Conservation (phyloP, 208 protist species). For the Crithidia brevicula region DNA sequence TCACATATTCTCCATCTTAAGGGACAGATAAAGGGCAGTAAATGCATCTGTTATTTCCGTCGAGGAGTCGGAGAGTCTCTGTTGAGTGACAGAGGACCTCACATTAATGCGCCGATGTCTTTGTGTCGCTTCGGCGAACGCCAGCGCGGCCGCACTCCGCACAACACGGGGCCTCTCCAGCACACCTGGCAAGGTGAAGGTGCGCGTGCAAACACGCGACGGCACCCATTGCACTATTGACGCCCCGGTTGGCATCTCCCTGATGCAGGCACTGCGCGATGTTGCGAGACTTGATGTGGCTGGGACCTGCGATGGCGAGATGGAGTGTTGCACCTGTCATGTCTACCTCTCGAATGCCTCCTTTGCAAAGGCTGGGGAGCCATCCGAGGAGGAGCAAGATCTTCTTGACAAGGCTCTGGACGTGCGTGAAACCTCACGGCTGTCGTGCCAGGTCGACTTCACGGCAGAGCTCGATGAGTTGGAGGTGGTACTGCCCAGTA, state of each 20-base stretch:
- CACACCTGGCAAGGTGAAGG: conserved; percentile 46
- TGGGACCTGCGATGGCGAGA: conserved; percentile 90
- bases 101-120: neutral
- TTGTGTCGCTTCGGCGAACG: neutral
- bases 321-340: conserved; percentile 95
- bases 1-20: no score
- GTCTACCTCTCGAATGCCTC: conserved; percentile 81
- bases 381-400: conserved; percentile 74
- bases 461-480: conserved; percentile 41
- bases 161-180: neutral
- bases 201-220: conserved; percentile 37
- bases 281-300: conserved; percentile 61
- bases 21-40: no score
- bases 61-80: no score
- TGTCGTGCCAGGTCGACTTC: conserved; percentile 55
- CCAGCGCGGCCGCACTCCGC: neutral
- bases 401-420: conserved; percentile 52
- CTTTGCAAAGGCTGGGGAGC: conserved; percentile 58
- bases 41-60: no score
- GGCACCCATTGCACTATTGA: conserved; percentile 25
- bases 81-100: no score
- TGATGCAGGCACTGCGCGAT: conserved; percentile 91
- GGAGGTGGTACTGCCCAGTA: conserved; percentile 26
- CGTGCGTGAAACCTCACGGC: conserved; percentile 36
- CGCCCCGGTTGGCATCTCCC: conserved; percentile 55